Conservation (phyloP, 2,329 filamentous ascomycete genomes). For the Fusarium albidum region DNA sequence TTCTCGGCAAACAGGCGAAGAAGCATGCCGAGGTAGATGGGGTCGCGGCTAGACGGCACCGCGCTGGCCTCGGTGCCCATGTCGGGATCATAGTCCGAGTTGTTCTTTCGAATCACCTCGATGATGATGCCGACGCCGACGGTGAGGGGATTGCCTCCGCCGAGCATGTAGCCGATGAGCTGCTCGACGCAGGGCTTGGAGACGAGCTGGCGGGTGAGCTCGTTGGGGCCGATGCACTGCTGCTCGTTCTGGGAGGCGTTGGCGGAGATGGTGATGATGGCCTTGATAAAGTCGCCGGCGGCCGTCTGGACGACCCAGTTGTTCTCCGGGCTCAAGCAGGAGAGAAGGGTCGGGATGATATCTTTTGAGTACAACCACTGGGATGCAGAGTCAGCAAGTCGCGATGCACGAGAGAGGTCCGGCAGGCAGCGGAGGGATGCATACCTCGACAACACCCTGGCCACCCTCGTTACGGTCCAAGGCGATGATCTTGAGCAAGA, state of each 20-base stretch:
- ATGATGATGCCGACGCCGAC: slow-evolving; percentile 98
- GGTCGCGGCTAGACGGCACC: slow-evolving; percentile 84
- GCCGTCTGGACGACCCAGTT: slow-evolving; percentile 93
- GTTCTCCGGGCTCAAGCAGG: slow-evolving; percentile 85
- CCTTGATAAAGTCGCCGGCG: slow-evolving; percentile 96
- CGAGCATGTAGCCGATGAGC: slow-evolving; percentile 90
- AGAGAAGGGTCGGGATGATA: slow-evolving; percentile 85
- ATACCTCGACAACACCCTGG: slow-evolving; percentile 90
- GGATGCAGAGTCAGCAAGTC: slow-evolving; percentile 20
- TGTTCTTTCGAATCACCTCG: slow-evolving; percentile 98
- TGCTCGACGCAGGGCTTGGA: slow-evolving; percentile 83
- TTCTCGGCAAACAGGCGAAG: slow-evolving; percentile 88
- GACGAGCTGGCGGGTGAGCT: slow-evolving; percentile 92
- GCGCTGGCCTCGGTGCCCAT: slow-evolving; percentile 82
- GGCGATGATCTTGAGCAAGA: slow-evolving; percentile 95
- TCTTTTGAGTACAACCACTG: slow-evolving; percentile 93
- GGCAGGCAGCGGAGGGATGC: slow-evolving; percentile 37
- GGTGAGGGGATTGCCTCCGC: slow-evolving; percentile 91
- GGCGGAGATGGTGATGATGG: slow-evolving; percentile 97
- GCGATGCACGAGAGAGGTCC: slow-evolving; percentile 5
- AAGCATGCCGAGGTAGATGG: slow-evolving; percentile 93
- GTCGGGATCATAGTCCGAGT: slow-evolving; percentile 97
- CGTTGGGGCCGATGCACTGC: slow-evolving; percentile 98
- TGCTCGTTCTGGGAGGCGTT: slow-evolving; percentile 98
- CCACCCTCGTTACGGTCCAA: slow-evolving; percentile 92